These are phyloP conservation scores for Talaromyces ruber DNA, from an alignment of 495 filamentous ascomycete genomes.

Conservation along the genomic window DNA sequence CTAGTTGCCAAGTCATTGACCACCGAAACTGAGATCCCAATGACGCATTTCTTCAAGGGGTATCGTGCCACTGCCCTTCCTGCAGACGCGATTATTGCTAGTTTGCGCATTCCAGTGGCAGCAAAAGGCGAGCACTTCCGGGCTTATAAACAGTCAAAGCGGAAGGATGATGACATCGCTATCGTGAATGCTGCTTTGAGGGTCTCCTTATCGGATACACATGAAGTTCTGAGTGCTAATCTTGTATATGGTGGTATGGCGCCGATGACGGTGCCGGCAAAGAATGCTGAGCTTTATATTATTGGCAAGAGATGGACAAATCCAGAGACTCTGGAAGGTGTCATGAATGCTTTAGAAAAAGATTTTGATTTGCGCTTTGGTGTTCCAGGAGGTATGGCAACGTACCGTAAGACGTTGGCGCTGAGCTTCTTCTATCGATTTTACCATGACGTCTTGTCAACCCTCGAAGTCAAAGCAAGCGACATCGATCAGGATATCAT, in stretches of 20 bases:
- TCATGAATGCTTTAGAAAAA: conserved; percentile 75
- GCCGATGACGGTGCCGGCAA: conserved; percentile 73
- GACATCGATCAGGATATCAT: conserved; percentile 43
- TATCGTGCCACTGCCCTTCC: conserved; percentile 82
- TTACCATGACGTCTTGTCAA: conserved; percentile 45
- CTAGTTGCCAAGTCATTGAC: conserved; percentile 67
- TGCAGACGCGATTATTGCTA: conserved; percentile 73
- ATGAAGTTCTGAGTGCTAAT: conserved; percentile 60
- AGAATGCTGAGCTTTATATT: conserved; percentile 61
- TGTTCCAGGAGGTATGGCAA: conserved; percentile 93
- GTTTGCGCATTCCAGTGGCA: conserved; percentile 73
- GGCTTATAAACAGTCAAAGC: conserved; percentile 90
- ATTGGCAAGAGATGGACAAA: conserved; percentile 72
- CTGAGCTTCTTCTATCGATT: conserved; percentile 40
- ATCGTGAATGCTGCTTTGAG: conserved; percentile 84
- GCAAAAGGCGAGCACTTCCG: conserved; percentile 62
- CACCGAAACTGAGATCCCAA: conserved; percentile 71
- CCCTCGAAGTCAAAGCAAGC: conserved; percentile 32
- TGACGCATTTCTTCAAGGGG: conserved; percentile 87
- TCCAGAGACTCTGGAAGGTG: conserved; percentile 71
- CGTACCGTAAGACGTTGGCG: conserved; percentile 83
- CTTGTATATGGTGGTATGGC: conserved; percentile 92
- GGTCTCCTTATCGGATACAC: conserved; percentile 53
- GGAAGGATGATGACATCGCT: conserved; percentile 95
- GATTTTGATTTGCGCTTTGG: conserved; percentile 83